Evolutionary conservation across 2,329 filamentous ascomycete genomes (phyloP), one percentile per base, ranked within the genome.

Genomic region (Elsinoe australis): DNA sequence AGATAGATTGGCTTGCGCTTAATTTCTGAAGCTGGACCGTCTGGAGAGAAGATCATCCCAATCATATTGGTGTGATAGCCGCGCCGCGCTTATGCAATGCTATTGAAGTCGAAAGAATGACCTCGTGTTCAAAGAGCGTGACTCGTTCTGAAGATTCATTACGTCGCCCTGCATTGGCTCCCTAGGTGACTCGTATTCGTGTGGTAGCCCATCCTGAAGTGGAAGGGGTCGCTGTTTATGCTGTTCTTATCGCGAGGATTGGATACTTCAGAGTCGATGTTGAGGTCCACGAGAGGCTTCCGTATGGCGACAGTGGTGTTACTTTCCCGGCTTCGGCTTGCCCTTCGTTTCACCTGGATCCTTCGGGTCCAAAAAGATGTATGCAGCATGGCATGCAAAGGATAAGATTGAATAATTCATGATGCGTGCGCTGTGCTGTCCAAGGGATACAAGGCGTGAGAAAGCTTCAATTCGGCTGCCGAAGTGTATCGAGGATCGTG

Each of bases 11-110:
- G n/a, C n/a, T n/a, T n/a, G n/a, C n/a, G n/a, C n/a, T n/a, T n/a
- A n/a, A n/a, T n/a, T n/a, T n/a, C 26, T 44, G 26, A 31, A 26
- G 14, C 19, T 31, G 5, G 15, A 29, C n/a, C 31, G 5, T 15
- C 28, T 26, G n/a, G 17, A 17, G 22, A 31, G 12, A 24, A 17
- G 14, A 29, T 14, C 14, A 14, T 21, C 31, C 39, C 39, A 44
- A 44, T 44, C 39, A 26, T 39, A 19, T 9, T 26, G 17, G 26
- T 17, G 32, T 31, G 39, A 26, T 26, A 32, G 26, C 39, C 39
- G 39, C 39, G 39, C 39, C 39, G 39, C 39, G 38, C 24, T 32
- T 14, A 18, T 29, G 18, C 33, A 18, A n/a, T 14, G 9, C 17
- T 31, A 24, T 28, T 21, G 39, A 28, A 32, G 39, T 21, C 17